Percentiles rank a stretch among this genome's conserved stretches.
Evolutionary conservation across 2,329 filamentous ascomycete genomes (phyloP).

Genomic region (Penicillium glabrum): DNA sequence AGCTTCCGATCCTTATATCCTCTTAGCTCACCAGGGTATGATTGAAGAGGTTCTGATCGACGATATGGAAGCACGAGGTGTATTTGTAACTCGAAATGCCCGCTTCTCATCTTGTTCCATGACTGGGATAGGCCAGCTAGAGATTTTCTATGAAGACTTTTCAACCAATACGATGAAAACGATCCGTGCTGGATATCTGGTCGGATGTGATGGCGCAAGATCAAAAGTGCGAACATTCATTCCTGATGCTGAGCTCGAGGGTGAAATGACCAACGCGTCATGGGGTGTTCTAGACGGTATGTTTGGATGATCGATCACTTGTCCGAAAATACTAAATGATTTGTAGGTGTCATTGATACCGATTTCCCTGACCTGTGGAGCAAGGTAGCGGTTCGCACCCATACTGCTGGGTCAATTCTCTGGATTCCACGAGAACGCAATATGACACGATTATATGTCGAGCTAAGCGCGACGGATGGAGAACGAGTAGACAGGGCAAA

Average conservation of each 20-base stretch:
- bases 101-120: conserved; percentile 58
- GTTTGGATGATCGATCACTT: conserved; percentile 7
- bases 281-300: conserved; percentile 74
- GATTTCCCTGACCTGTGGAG: conserved; percentile 75
- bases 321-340: not conserved
- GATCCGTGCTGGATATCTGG: conserved; percentile 62
- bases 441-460: conserved; percentile 64
- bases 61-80: conserved; percentile 65
- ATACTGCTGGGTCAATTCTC: conserved; percentile 67
- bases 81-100: conserved; percentile 63
- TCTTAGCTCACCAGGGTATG: conserved; percentile 70
- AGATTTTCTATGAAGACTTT: conserved; percentile 43
- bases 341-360: conserved; percentile 54
- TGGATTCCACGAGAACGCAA: conserved; percentile 72
- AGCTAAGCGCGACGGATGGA: conserved; percentile 28
- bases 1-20: conserved; percentile 54
- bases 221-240: conserved; percentile 69
- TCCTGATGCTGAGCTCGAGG: conserved; percentile 48
- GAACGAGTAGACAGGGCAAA: conserved; percentile 32
- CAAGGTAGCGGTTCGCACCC: conserved; percentile 68
- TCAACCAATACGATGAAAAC: conserved; percentile 38
- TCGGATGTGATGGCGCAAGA: conserved; percentile 73
- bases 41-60: conserved; percentile 70
- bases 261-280: conserved; percentile 55
- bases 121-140: conserved; percentile 36